Evolutionary conservation across 1,284 basidiomycete genomes (phyloP).

Genomic region (Meripilus lineatus): DNA sequence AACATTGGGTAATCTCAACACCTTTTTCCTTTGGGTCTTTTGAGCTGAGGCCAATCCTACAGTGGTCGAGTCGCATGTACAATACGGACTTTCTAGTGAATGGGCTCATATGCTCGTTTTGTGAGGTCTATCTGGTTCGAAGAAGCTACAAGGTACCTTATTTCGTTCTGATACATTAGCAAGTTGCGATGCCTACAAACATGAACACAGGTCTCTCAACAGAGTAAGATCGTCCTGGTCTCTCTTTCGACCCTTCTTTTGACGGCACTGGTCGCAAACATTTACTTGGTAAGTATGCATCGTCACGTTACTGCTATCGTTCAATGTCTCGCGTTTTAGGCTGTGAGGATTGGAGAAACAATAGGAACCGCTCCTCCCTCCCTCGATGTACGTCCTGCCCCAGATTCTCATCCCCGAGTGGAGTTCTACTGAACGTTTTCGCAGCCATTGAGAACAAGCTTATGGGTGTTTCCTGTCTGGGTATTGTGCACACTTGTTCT

Average conservation of each 20-base stretch:
- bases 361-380: constrained; percentile 13
- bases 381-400: constrained; percentile 20
- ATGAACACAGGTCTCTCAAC: constrained; percentile 42
- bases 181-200: too few species aligned
- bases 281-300: constrained; percentile 31
- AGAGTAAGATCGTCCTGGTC: constrained; percentile 32
- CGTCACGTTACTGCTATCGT: neutral
- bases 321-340: constrained; percentile 12
- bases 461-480: constrained; percentile 21
- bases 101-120: constrained; percentile 39
- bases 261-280: constrained; percentile 27
- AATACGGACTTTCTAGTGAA: constrained; percentile 44
- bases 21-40: neutral
- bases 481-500: constrained; percentile 29
- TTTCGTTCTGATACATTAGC: too few species aligned
- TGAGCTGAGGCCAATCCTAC: neutral
- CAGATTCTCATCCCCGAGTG: constrained; percentile 1
- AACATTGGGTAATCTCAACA: constrained; percentile 34
- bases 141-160: constrained; percentile 46
- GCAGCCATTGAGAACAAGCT: constrained; percentile 32
- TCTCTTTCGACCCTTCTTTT: constrained; percentile 24
- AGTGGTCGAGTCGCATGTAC: constrained; percentile 36
- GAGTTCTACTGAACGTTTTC: neutral
- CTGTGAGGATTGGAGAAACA: constrained; percentile 17
- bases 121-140: constrained; percentile 42